Percentiles rank a stretch among this genome's conserved stretches.
Evolutionary conservation across 148 eudicot genomes (phyloP).

Genomic region (Chenopodium berlandieri): DNA sequence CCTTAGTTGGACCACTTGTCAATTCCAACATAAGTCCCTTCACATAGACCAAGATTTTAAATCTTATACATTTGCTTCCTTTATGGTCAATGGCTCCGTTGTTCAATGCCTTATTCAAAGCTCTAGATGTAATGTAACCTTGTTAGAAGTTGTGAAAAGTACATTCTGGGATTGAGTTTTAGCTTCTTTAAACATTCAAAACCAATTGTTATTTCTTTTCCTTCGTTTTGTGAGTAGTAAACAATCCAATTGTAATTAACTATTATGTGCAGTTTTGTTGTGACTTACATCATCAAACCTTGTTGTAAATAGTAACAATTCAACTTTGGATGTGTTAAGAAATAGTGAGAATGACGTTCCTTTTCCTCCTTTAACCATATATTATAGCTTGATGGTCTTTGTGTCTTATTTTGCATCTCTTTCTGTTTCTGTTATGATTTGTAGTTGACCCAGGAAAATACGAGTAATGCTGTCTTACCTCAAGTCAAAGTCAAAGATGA

Average conservation of each 20-base stretch:
- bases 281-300: neutral
- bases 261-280: neutral
- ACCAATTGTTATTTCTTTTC: too few species aligned
- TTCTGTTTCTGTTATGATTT: conserved; percentile 3
- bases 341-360: neutral
- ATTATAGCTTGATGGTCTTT: conserved; percentile 1
- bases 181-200: too few species aligned
- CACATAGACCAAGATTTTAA: too few species aligned
- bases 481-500: conserved; percentile 68
- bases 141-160: too few species aligned
- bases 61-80: too few species aligned
- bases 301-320: neutral
- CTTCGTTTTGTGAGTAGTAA: too few species aligned
- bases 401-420: conserved; percentile 5
- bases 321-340: neutral
- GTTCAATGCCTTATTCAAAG: too few species aligned
- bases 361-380: neutral
- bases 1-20: too few species aligned
- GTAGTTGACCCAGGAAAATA: conserved; percentile 71
- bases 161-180: too few species aligned
- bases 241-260: neutral
- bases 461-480: conserved; percentile 41
- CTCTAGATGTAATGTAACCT: too few species aligned
- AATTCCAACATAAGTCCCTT: too few species aligned
- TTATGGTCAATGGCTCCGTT: too few species aligned